Percentiles rank a stretch among this genome's conserved stretches.
Conservation (phyloP, 176 grass and related monocot species). For the Triticum timopheevii region DNA sequence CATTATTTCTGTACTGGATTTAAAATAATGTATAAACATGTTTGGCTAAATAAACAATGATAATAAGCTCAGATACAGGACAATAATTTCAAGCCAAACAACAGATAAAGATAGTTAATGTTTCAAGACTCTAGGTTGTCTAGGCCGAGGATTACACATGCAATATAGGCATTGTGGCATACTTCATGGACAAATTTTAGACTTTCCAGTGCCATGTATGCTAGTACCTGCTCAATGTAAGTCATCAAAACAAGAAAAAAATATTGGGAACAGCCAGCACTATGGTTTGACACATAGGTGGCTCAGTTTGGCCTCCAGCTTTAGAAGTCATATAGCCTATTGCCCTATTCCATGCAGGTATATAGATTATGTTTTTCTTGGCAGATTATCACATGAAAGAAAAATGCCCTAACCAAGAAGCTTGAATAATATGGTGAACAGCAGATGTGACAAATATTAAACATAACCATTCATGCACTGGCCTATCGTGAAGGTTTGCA, state of each 20-base stretch:
- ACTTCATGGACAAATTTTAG: background rate
- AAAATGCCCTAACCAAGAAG: background rate
- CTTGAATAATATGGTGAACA: background rate
- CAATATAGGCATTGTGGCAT: background rate
- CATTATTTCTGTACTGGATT: background rate
- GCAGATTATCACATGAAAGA: background rate
- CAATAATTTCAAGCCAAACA: slow-evolving; percentile 16
- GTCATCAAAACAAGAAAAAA: background rate
- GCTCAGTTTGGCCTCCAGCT: background rate
- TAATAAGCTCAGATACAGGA: background rate
- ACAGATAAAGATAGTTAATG: background rate
- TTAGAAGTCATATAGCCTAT: background rate
- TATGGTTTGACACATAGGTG: background rate
- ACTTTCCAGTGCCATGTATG: background rate
- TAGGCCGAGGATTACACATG: background rate
- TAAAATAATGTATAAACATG: background rate
- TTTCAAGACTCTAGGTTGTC: slow-evolving; percentile 7
- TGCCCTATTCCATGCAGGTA: background rate
- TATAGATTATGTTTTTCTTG: background rate
- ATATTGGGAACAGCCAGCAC: background rate
- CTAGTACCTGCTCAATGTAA: background rate
- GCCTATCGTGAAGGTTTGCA: background rate
- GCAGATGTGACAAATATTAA: background rate
- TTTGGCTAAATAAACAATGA: background rate
- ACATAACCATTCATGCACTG: background rate